Conservation (phyloP, 495 filamentous ascomycete genomes). For the Trichoderma asperelloides region DNA sequence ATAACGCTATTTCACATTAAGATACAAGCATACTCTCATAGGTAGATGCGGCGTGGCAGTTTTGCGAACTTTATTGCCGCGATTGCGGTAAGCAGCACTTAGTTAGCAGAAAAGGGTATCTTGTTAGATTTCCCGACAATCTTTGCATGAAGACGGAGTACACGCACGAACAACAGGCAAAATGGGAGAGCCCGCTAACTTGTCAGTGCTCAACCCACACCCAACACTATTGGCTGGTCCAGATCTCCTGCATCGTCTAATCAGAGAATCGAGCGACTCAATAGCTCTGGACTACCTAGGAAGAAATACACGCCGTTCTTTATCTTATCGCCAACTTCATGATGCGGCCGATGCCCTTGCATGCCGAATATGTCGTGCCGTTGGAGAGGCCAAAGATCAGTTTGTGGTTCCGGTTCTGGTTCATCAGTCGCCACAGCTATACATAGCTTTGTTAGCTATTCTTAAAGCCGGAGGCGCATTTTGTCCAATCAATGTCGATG, state of each 20-base stretch:
- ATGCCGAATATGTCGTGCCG: constrained; percentile 28
- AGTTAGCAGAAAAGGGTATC: neutral
- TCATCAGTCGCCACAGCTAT: constrained; percentile 61
- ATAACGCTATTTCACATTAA: neutral
- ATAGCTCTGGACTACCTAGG: constrained; percentile 47
- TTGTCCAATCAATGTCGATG: constrained; percentile 65
- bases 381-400: constrained; percentile 16
- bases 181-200: constrained; percentile 13
- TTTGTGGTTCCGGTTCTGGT: constrained; percentile 64
- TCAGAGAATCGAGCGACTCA: constrained; percentile 17
- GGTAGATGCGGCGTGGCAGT: neutral
- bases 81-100: neutral
- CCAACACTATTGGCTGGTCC: constrained; percentile 50
- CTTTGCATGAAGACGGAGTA: neutral
- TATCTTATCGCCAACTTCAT: constrained; percentile 56
- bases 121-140: neutral
- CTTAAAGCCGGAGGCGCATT: constrained; percentile 73
- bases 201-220: constrained; percentile 56
- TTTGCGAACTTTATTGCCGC: neutral
- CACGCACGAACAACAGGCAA: neutral
- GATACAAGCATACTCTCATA: neutral
- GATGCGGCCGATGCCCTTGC: constrained; percentile 45
- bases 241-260: constrained; percentile 56
- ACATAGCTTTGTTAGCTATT: constrained; percentile 61
- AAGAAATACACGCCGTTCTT: constrained; percentile 29